Evolutionary conservation across 2,329 filamentous ascomycete species (phyloP), one percentile per base, ranked within the genome.

Genomic region (Colletotrichum melonis): DNA sequence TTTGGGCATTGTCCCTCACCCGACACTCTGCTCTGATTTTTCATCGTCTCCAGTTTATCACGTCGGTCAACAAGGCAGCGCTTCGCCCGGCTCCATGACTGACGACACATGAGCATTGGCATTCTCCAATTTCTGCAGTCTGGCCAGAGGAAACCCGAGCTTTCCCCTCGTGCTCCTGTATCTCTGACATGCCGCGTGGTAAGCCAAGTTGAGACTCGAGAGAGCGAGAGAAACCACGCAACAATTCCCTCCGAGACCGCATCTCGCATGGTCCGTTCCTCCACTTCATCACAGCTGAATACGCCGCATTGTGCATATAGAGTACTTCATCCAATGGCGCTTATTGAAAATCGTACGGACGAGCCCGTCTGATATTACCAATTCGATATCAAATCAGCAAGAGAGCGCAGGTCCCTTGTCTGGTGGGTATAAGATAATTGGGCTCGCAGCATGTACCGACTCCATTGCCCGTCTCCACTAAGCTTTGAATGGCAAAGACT

Each of bases 401-500:
- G 30, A 57, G 22, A 14, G 52, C 54, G 54, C 63, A 57, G 35
- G 32, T 49, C 24, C 55, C 32, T 60, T 55, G 46, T 28, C 26
- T 26, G 56, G 67, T 70, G 70, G 55, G 28, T 49, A 73, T 65
- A 70, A 62, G 60, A 70, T 60, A 70, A 62, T 55, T 65, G 67
- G 67, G n/a, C 60, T 66, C 28, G 59, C 59, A 60, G 55, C 42
- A 70, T 49, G 54, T 69, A 54, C 70, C 54, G 57, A 57, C 66
- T 30, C 59, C 59, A 69, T 69, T 54, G 28, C 35, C 30, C 26
- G 70, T 24, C 60, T 56, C 72, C 68, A 69, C 74, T 75, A 75
- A 67, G 66, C 74, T 75, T 74, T 24, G 68, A 58, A 66, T 55
- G 74, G 74, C 59, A 69, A 75, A 73, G 76, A 69, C 73, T 74